A percentile compares a stretch with the other conserved stretches of the same genome.
phyloP scores from a whole-genome alignment of 1,139 yeast genomes.

The Pichia inconspicua region DNA sequence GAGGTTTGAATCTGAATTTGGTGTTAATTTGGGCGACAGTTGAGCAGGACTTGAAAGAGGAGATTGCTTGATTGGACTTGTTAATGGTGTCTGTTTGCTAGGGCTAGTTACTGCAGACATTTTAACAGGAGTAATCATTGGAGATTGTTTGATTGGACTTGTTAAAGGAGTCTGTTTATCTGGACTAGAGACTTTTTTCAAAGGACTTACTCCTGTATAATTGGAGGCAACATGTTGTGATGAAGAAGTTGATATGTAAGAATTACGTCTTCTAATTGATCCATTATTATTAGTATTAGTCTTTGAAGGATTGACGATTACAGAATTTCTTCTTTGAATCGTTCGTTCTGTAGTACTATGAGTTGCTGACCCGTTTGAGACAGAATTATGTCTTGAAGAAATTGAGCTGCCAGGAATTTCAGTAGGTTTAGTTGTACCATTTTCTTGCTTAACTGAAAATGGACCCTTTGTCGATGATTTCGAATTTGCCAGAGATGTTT shows the following conservation, averaged over 20 bases:
- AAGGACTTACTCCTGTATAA: not conserved
- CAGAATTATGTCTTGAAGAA: not conserved
- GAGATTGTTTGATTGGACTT: not conserved
- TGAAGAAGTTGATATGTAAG: not conserved
- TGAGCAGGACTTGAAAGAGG: conserved; percentile 4
- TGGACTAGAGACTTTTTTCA: not conserved
- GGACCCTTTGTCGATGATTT: not conserved
- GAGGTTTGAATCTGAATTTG: not conserved
- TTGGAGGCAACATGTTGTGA: not conserved
- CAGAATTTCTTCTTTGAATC: conserved; percentile 3
- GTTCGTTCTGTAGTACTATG: not conserved
- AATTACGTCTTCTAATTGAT: not conserved
- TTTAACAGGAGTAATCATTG: not conserved
- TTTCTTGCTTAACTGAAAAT: not conserved
- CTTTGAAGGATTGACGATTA: not conserved
- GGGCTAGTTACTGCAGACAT: not conserved
- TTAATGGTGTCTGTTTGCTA: not conserved
- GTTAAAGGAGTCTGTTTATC: too few relatives aligned
- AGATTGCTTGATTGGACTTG: not conserved
- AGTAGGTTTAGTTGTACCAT: not conserved
- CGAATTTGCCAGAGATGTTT: not conserved
- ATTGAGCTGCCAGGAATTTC: not conserved
- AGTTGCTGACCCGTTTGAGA: not conserved
- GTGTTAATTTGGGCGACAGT: conserved; percentile 14
- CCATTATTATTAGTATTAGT: not conserved